phyloP scores from a whole-genome alignment of 2,329 filamentous ascomycete genomes.

The Orbilia blumenaviensis region DNA sequence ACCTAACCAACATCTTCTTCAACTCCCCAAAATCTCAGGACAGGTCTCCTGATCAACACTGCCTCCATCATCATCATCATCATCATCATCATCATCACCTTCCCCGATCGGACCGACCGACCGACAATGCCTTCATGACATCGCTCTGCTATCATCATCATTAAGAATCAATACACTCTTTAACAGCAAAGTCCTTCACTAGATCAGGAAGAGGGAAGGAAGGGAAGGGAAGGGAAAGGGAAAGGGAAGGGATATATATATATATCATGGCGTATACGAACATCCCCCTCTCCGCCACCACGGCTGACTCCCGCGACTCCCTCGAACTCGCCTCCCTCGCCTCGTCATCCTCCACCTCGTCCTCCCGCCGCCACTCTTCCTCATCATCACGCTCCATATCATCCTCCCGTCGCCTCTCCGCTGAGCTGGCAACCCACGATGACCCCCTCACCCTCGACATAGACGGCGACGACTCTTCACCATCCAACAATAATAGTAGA shows the following conservation, averaged over 20 bases:
- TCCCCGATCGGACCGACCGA: background rate
- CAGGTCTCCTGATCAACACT: slow-evolving; percentile 18
- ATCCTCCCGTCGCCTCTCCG: slow-evolving; percentile 89
- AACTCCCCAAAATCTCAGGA: slow-evolving; percentile 2
- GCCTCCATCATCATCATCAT: background rate
- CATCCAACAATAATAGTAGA: too few species aligned
- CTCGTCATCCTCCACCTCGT: slow-evolving; percentile 79
- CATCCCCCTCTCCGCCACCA: slow-evolving; percentile 58
- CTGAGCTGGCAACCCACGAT: slow-evolving; percentile 72
- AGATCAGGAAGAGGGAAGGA: too few species aligned
- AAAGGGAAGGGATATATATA: too few species aligned
- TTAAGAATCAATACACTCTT: too few species aligned
- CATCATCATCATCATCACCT: background rate
- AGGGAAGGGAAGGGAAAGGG: too few species aligned
- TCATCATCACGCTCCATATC: slow-evolving; percentile 81
- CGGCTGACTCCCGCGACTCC: slow-evolving; percentile 74
- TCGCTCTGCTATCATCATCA: background rate
- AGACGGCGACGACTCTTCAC: slow-evolving; percentile 54
- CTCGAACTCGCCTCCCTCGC: slow-evolving; percentile 95
- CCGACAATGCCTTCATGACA: background rate
- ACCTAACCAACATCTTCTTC: background rate
- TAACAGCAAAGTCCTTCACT: too few species aligned
- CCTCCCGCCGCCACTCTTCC: slow-evolving; percentile 72
- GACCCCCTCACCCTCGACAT: slow-evolving; percentile 72
- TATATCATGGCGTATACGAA: slow-evolving; percentile 38